Percentiles rank a stretch among this genome's conserved stretches.
Evolutionary conservation across 169 alveolate species (phyloP).

Genomic region (Plasmodium gallinaceum): DNA sequence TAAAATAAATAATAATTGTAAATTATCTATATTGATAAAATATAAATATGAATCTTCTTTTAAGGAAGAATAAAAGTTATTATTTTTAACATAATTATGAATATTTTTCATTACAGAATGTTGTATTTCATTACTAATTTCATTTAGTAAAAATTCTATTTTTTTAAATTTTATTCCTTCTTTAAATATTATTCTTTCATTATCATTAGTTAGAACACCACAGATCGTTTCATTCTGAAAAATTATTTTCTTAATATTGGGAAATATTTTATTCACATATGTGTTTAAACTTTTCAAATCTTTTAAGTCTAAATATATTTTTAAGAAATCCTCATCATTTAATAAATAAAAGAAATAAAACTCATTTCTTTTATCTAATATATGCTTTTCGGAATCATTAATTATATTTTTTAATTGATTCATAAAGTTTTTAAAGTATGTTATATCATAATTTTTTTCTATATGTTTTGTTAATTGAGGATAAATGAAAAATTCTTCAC

Average conservation of each 20-base stretch:
- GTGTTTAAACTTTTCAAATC: conserved; percentile 26
- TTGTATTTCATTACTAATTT: conserved; percentile 25
- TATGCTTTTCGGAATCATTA: conserved; percentile 1
- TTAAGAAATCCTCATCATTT: conserved; percentile 21
- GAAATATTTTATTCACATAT: conserved; percentile 31
- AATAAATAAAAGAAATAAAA: conserved; percentile 27
- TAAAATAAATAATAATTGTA: conserved; percentile 24
- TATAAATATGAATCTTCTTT: conserved; percentile 35
- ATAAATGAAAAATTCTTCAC: conserved; percentile 60
- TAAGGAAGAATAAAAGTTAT: conserved; percentile 15
- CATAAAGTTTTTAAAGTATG: background rate
- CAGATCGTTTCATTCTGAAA: conserved; percentile 57
- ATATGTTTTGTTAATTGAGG: conserved; percentile 57
- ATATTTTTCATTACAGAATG: conserved; percentile 5
- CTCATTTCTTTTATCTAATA: conserved; percentile 26
- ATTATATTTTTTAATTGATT: background rate
- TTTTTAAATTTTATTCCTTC: conserved; percentile 55
- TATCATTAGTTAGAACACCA: conserved; percentile 17
- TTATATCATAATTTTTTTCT: conserved; percentile 15
- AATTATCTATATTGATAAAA: conserved; percentile 8
- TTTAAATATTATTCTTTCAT: conserved; percentile 37
- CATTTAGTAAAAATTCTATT: conserved; percentile 39
- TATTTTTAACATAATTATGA: background rate
- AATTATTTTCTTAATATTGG: conserved; percentile 21
- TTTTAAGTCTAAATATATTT: conserved; percentile 29